Evolutionary conservation across 805 yeast species (phyloP).

Genomic region (Teunomyces atbi): DNA sequence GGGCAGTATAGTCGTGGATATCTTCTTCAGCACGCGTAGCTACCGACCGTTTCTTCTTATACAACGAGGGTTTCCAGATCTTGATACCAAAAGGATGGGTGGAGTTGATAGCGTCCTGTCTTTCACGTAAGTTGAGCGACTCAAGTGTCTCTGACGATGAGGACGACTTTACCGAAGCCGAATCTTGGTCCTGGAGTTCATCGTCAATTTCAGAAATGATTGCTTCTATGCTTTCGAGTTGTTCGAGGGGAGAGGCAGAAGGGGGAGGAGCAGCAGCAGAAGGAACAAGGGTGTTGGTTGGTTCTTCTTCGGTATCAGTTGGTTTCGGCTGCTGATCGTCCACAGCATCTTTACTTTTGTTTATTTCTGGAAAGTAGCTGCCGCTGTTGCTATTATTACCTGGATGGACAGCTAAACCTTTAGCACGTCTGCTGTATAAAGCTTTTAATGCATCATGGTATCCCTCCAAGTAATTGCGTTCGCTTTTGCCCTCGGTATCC

Average conservation of each 20-base stretch:
- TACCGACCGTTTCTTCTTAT: conserved; percentile 89
- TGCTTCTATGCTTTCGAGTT: not conserved
- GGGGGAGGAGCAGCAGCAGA: not conserved
- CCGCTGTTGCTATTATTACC: not conserved
- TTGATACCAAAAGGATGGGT: conserved; percentile 98
- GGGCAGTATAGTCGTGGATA: conserved; percentile 70
- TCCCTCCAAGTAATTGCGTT: conserved; percentile 60
- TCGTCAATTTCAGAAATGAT: conserved; percentile 14
- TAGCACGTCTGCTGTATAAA: conserved; percentile 21
- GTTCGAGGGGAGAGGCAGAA: not conserved
- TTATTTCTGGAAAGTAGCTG: conserved; percentile 10
- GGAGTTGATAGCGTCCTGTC: conserved; percentile 94
- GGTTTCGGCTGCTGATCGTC: conserved; percentile 1
- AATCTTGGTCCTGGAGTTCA: conserved; percentile 19
- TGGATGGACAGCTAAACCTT: not conserved
- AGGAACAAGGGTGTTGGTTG: too few relatives aligned
- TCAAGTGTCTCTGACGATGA: conserved; percentile 57
- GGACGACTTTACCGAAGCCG: conserved; percentile 24
- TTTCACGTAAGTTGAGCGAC: conserved; percentile 82
- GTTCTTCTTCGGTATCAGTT: conserved; percentile 2
- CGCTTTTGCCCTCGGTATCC: conserved; percentile 13
- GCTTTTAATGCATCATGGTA: conserved; percentile 65
- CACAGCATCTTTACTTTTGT: not conserved
- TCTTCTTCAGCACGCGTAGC: conserved; percentile 90
- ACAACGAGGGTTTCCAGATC: conserved; percentile 97